phyloP scores from a whole-genome alignment of 1,284 basidiomycete species.

The Microstroma glucosiphilum region DNA sequence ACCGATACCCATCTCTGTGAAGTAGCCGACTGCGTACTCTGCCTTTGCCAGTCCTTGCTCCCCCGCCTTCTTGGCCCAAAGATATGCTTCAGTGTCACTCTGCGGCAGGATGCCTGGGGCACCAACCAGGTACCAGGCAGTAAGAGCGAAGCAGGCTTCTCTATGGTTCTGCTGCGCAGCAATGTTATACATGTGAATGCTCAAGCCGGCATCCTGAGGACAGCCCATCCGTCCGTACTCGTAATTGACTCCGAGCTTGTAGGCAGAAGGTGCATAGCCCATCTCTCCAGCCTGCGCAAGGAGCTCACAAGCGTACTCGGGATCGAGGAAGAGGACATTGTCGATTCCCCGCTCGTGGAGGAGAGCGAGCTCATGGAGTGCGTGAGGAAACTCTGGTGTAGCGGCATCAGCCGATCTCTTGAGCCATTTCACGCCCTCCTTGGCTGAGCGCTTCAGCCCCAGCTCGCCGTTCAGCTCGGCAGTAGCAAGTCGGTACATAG shows the following conservation, averaged over 20 bases:
- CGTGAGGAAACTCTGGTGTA: constrained; percentile 86
- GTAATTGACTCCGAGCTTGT: constrained; percentile 94
- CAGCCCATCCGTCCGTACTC: constrained; percentile 99
- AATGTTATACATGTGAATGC: constrained; percentile 85
- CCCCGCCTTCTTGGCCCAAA: constrained; percentile 50
- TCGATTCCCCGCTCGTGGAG: constrained; percentile 91
- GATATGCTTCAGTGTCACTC: constrained; percentile 91
- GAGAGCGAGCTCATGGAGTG: constrained; percentile 87
- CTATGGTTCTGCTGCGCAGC: constrained; percentile 94
- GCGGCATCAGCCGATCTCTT: constrained; percentile 79
- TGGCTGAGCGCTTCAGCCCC: constrained; percentile 74
- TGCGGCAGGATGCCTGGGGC: constrained; percentile 95
- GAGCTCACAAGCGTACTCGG: constrained; percentile 88
- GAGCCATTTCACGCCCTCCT: constrained; percentile 96
- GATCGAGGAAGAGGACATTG: constrained; percentile 92
- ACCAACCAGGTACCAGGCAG: constrained; percentile 98
- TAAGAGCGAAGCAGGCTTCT: constrained; percentile 94
- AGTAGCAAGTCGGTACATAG: constrained; percentile 92
- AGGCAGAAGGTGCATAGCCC: constrained; percentile 91
- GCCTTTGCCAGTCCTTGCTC: constrained; percentile 50
- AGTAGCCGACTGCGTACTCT: constrained; percentile 90
- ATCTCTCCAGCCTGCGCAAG: constrained; percentile 90
- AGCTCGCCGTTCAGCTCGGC: constrained; percentile 95
- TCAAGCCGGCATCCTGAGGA: constrained; percentile 91
- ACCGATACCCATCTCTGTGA: constrained; percentile 64